Evolutionary conservation across 2,329 filamentous ascomycete genomes (phyloP).

Genomic region (Fusarium succisae): DNA sequence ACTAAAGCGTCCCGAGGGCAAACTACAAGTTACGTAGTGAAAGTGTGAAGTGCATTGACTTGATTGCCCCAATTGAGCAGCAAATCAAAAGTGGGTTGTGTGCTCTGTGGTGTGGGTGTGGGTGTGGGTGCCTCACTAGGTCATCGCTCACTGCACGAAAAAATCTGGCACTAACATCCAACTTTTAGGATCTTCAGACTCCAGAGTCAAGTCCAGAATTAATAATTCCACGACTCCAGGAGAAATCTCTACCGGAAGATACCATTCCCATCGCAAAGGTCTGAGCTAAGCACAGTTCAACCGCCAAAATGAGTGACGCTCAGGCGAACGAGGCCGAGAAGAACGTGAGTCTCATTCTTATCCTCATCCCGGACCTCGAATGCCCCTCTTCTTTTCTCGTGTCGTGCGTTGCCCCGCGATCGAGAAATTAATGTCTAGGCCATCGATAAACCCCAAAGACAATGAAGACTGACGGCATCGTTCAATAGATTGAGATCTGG

Average conservation of each 20-base stretch:
- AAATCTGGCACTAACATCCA: conserved; percentile 48
- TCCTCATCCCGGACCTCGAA: neutral
- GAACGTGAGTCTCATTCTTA: conserved; percentile 69
- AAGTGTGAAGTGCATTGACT: conserved; percentile 8
- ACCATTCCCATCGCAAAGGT: conserved; percentile 36
- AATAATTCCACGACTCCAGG: conserved; percentile 36
- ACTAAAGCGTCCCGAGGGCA: neutral
- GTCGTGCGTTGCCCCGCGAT: conserved; percentile 46
- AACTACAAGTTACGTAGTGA: conserved; percentile 20
- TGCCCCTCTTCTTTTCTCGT: conserved; percentile 33
- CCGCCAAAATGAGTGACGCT: conserved; percentile 82
- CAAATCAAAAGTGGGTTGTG: conserved; percentile 25
- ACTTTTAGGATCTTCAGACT: conserved; percentile 42
- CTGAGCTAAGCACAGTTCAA: conserved; percentile 32
- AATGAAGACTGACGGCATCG: conserved; percentile 32
- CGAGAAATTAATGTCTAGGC: conserved; percentile 13
- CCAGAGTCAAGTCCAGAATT: conserved; percentile 33
- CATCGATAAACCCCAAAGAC: neutral
- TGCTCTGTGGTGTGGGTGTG: neutral
- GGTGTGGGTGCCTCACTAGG: conserved; percentile 29
- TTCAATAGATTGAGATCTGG: conserved; percentile 76
- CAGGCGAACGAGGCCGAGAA: conserved; percentile 96
- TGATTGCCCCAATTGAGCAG: neutral
- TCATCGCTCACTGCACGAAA: conserved; percentile 44
- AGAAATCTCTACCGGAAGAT: conserved; percentile 11